phyloP scores from a whole-genome alignment of 2,329 filamentous ascomycete genomes.

The Rhynchosporium graminicola region DNA sequence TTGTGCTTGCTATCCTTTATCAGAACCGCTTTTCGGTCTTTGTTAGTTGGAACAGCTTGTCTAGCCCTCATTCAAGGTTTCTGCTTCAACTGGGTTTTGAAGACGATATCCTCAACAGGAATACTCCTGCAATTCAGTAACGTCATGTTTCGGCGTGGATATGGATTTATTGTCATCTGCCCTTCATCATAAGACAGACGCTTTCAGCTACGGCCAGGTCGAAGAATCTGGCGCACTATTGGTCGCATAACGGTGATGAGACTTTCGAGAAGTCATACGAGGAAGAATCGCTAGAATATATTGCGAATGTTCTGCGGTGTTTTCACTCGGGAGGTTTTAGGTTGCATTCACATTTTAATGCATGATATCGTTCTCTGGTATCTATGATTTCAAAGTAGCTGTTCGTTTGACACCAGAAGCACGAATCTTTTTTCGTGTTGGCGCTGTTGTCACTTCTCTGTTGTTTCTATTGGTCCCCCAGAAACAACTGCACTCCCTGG shows the following conservation, averaged over 20 bases:
- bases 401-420: not conserved
- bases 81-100: constrained; percentile 6
- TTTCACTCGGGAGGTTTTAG: not conserved
- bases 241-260: not conserved
- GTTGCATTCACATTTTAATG: not conserved
- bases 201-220: not conserved
- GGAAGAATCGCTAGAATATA: not conserved
- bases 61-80: not conserved
- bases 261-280: not conserved
- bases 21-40: constrained; percentile 3
- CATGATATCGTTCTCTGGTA: not conserved
- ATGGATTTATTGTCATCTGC: not conserved
- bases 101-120: not conserved
- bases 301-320: not conserved
- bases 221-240: not conserved
- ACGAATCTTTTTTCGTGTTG: not conserved
- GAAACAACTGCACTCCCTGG: not conserved
- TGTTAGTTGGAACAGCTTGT: not conserved
- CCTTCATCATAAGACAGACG: not conserved
- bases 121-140: not conserved
- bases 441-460: not conserved
- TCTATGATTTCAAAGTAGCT: not conserved
- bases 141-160: not conserved
- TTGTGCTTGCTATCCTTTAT: not conserved
- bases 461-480: not conserved